A percentile compares a stretch with the other conserved stretches of the same genome.
Conservation (phyloP, 139 green algal genomes). For the Dunaliella primolecta region DNA sequence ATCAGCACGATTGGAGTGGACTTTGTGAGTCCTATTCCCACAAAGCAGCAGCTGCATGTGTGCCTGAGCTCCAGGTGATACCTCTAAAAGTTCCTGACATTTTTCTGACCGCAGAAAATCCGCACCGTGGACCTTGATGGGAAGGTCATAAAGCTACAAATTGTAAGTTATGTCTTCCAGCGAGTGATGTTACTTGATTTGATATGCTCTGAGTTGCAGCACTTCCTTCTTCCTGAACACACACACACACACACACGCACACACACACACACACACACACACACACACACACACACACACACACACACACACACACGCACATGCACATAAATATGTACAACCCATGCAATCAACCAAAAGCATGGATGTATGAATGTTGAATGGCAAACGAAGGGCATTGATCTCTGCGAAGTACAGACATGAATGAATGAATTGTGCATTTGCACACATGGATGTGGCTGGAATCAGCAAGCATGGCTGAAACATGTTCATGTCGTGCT, state of each 20-base stretch:
- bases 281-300: neutral
- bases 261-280: neutral
- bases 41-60: neutral
- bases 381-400: no score
- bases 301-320: neutral
- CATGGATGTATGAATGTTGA: no score
- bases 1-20: slow-evolving; percentile 99
- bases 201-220: neutral
- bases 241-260: neutral
- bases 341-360: no score
- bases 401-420: no score
- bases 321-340: neutral
- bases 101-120: slow-evolving; percentile 99
- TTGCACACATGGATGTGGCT: no score
- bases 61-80: no score
- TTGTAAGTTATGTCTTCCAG: slow-evolving; percentile 79
- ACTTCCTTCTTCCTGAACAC: neutral
- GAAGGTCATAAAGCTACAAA: slow-evolving; percentile 99
- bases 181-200: no score
- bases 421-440: no score
- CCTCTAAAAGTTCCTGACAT: no score
- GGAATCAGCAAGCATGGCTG: no score
- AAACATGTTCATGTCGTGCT: no score
- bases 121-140: slow-evolving; percentile 97
- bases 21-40: slow-evolving; percentile 79